These are phyloP conservation scores for Penicillium sclerotigenum DNA, from an alignment of 2,329 filamentous ascomycete genomes.

Conservation along the genomic window DNA sequence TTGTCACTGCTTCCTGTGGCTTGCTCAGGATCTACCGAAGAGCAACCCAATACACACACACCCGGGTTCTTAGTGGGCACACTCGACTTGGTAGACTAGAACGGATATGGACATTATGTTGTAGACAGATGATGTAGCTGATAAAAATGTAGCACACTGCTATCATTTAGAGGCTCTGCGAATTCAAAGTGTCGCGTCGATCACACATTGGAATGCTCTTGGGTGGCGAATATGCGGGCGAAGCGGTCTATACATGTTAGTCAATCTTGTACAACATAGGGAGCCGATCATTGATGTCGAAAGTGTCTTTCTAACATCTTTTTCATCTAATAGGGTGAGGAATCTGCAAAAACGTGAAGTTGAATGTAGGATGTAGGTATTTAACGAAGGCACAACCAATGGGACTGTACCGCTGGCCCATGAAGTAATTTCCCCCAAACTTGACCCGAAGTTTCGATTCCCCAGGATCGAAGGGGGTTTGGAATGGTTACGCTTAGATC, in stretches of 20 bases:
- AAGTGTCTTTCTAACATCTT: too few species aligned
- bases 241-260: conserved; percentile 57
- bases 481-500: neutral
- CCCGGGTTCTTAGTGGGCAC: conserved; percentile 56
- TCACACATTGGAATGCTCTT: conserved; percentile 55
- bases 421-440: neutral
- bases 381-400: neutral
- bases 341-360: neutral
- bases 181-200: conserved; percentile 60
- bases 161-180: conserved; percentile 56
- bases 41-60: conserved; percentile 60
- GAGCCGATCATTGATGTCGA: conserved; percentile 48
- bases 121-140: conserved; percentile 49
- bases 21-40: conserved; percentile 52
- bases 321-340: neutral
- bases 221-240: conserved; percentile 58
- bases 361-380: neutral
- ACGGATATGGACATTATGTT: conserved; percentile 51
- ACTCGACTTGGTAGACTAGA: conserved; percentile 63
- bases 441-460: neutral
- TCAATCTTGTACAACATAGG: conserved; percentile 51
- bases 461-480: neutral
- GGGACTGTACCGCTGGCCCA: neutral
- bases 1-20: conserved; percentile 40
- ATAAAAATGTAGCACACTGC: conserved; percentile 54